These are phyloP conservation scores for Amaranthus hypochondriacus DNA, from an alignment of 148 eudicot species.

Conservation along the genomic window DNA sequence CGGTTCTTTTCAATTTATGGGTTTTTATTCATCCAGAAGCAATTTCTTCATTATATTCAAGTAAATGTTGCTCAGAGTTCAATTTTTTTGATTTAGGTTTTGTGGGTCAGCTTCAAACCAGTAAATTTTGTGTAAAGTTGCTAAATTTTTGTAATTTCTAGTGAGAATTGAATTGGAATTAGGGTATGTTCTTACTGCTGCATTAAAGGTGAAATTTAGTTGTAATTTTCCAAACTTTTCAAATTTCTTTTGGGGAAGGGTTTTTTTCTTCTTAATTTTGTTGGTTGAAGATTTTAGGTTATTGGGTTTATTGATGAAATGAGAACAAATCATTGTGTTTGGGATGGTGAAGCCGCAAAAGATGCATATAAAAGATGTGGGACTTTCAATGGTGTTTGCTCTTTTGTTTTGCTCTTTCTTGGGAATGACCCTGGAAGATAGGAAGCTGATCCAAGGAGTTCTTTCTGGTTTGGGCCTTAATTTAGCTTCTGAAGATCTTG, in stretches of 20 bases:
- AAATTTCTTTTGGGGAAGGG: constrained; percentile 15
- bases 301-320: constrained; percentile 41
- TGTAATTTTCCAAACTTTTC: constrained; percentile 1
- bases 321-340: constrained; percentile 32
- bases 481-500: constrained; percentile 34
- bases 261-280: constrained; percentile 11
- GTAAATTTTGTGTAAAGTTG: constrained; percentile 25
- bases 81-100: constrained; percentile 5
- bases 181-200: constrained; percentile 2
- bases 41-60: background rate
- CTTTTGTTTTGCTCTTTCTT: constrained; percentile 34
- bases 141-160: background rate
- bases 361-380: constrained; percentile 41
- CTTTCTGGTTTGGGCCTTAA: constrained; percentile 31
- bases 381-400: constrained; percentile 37
- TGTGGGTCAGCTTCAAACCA: constrained; percentile 2
- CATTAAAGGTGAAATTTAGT: constrained; percentile 8
- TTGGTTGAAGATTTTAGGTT: constrained; percentile 12
- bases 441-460: constrained; percentile 28
- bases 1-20: constrained; percentile 16
- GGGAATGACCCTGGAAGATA: constrained; percentile 39
- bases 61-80: constrained; percentile 15
- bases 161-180: constrained; percentile 8
- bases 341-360: constrained; percentile 38
- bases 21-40: background rate